phyloP scores from a whole-genome alignment of 306 rosid species.

The Cucurbita moschata region DNA sequence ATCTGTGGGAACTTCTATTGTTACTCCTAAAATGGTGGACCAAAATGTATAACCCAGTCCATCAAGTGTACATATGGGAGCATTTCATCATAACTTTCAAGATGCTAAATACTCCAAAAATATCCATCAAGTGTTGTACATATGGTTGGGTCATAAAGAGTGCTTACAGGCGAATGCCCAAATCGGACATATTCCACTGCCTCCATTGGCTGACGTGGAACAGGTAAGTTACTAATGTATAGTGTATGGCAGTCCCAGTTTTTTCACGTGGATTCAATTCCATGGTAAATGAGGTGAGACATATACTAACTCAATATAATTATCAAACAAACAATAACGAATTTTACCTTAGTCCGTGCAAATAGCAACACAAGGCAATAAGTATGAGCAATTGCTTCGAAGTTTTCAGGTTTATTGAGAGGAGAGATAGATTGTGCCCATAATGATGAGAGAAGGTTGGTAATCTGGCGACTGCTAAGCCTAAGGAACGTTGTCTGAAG shows the following conservation, averaged over 20 bases:
- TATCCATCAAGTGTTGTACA: neutral
- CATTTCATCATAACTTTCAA: neutral
- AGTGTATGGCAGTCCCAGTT: neutral
- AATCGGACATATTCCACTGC: neutral
- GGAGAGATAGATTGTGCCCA: conserved; percentile 73
- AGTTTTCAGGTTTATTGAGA: conserved; percentile 54
- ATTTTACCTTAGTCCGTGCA: conserved; percentile 53
- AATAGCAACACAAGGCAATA: conserved; percentile 56
- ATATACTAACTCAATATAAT: neutral
- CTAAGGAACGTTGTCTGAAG: conserved; percentile 31
- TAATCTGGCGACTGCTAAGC: conserved; percentile 57
- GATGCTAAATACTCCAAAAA: neutral
- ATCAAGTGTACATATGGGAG: no score
- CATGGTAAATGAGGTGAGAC: neutral
- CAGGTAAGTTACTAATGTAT: neutral
- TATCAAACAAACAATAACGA: conserved; percentile 12
- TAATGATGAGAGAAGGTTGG: conserved; percentile 54
- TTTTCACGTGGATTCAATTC: neutral
- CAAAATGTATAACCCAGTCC: neutral
- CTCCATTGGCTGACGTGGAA: neutral
- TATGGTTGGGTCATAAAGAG: neutral
- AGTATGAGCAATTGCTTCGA: conserved; percentile 68
- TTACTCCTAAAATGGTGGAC: neutral
- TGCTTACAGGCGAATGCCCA: neutral
- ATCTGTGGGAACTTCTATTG: neutral